Evolutionary conservation across 2,329 filamentous ascomycete species (phyloP).

Genomic region (Didymellaceae sp.): DNA sequence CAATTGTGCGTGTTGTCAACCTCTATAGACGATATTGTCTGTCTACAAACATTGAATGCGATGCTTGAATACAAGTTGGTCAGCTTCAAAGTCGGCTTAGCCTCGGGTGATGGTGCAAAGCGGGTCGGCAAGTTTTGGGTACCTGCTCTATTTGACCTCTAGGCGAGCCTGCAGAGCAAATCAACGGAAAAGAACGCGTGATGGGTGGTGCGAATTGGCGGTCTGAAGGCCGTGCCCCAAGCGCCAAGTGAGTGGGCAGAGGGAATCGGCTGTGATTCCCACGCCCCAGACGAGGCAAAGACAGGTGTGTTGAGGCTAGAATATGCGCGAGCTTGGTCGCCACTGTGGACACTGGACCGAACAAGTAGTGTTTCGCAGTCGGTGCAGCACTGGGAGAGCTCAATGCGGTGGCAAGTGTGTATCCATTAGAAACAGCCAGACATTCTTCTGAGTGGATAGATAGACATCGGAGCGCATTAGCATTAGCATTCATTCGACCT

Average conservation of each 20-base stretch:
- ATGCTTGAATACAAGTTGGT: conserved; percentile 1
- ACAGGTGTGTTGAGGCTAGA: conserved; percentile 19
- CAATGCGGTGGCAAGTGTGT: conserved; percentile 31
- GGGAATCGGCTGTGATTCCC: conserved; percentile 30
- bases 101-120: conserved; percentile 7
- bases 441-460: conserved; percentile 26
- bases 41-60: neutral
- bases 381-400: conserved; percentile 26
- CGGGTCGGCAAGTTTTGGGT: conserved; percentile 18
- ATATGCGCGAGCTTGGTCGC: conserved; percentile 12
- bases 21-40: neutral
- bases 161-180: conserved; percentile 22
- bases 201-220: conserved; percentile 36
- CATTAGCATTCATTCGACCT: conserved; percentile 23
- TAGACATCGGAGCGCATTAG: conserved; percentile 21
- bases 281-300: conserved; percentile 22
- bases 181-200: conserved; percentile 24
- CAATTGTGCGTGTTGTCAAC: neutral
- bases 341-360: conserved; percentile 15
- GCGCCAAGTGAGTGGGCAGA: conserved; percentile 31
- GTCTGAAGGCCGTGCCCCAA: conserved; percentile 32
- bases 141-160: conserved; percentile 17
- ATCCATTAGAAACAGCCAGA: conserved; percentile 14
- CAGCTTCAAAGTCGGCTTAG: neutral
- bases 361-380: conserved; percentile 13